phyloP scores from a whole-genome alignment of 2,329 filamentous ascomycete genomes.

The Biscogniauxia sp. region DNA sequence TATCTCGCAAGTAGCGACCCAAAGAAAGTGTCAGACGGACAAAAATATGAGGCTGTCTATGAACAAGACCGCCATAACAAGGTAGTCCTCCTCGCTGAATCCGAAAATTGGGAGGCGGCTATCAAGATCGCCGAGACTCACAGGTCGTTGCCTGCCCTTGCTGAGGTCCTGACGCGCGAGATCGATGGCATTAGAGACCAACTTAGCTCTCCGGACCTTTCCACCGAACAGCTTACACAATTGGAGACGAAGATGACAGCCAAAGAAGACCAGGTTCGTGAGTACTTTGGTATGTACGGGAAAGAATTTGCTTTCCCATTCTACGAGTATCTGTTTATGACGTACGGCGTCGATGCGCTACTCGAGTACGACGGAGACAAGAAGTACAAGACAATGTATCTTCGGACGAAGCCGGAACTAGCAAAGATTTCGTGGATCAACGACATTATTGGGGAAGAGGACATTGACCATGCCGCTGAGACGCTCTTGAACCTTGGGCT shows the following conservation, averaged over 20 bases:
- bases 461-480: slow-evolving; percentile 70
- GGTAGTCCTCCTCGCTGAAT: slow-evolving; percentile 51
- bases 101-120: slow-evolving; percentile 56
- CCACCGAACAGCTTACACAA: slow-evolving; percentile 36
- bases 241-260: slow-evolving; percentile 43
- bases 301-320: slow-evolving; percentile 70
- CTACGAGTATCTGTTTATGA: slow-evolving; percentile 73
- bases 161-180: slow-evolving; percentile 54
- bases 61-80: slow-evolving; percentile 50
- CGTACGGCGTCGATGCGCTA: slow-evolving; percentile 63
- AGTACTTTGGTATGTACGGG: slow-evolving; percentile 63
- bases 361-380: slow-evolving; percentile 71
- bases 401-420: slow-evolving; percentile 68
- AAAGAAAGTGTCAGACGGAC: slow-evolving; percentile 40
- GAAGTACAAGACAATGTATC: slow-evolving; percentile 71
- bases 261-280: slow-evolving; percentile 47
- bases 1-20: slow-evolving; percentile 44
- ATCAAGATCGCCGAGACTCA: slow-evolving; percentile 60
- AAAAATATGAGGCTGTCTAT: slow-evolving; percentile 49
- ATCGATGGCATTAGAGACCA: slow-evolving; percentile 43
- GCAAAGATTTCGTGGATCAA: slow-evolving; percentile 93
- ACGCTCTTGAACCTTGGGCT: slow-evolving; percentile 70
- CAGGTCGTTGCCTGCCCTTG: slow-evolving; percentile 52
- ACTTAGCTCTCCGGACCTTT: slow-evolving; percentile 32
- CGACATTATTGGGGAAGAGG: slow-evolving; percentile 73